Conservation (phyloP, 805 yeast genomes). For the Wickerhamomyces sydowiorum region DNA sequence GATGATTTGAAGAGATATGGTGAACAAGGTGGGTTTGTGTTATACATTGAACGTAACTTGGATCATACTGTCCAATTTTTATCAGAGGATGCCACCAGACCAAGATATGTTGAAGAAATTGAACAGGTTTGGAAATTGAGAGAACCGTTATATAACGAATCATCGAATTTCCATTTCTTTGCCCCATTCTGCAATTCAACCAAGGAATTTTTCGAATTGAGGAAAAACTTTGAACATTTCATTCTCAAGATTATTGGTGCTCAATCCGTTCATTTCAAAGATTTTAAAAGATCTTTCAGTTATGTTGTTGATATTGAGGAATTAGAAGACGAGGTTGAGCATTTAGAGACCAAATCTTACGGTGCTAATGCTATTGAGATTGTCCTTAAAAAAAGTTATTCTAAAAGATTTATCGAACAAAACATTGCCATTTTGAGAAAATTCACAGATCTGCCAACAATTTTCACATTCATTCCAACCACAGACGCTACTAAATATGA, state of each 20-base stretch:
- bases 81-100: conserved; percentile 75
- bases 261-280: conserved; percentile 24
- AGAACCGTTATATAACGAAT: conserved; percentile 70
- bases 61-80: conserved; percentile 74
- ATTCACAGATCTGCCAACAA: conserved; percentile 62
- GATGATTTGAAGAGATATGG: conserved; percentile 50
- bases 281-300: conserved; percentile 50
- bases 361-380: conserved; percentile 84
- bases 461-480: conserved; percentile 72
- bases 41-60: conserved; percentile 86
- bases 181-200: conserved; percentile 63
- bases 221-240: conserved; percentile 52
- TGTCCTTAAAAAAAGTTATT: conserved; percentile 49
- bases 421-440: conserved; percentile 70
- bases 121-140: conserved; percentile 80
- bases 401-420: conserved; percentile 54
- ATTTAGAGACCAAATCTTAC: conserved; percentile 41
- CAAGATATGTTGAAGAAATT: conserved; percentile 79
- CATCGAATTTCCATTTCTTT: conserved; percentile 73
- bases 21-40: conserved; percentile 57
- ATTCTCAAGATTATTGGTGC: conserved; percentile 59
- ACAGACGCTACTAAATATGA: conserved; percentile 40
- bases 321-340: conserved; percentile 48
- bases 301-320: conserved; percentile 70
- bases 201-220: conserved; percentile 49